These are phyloP conservation scores for Prunus yedoensis DNA, from an alignment of 331 rosid species.

Conservation along the genomic window DNA sequence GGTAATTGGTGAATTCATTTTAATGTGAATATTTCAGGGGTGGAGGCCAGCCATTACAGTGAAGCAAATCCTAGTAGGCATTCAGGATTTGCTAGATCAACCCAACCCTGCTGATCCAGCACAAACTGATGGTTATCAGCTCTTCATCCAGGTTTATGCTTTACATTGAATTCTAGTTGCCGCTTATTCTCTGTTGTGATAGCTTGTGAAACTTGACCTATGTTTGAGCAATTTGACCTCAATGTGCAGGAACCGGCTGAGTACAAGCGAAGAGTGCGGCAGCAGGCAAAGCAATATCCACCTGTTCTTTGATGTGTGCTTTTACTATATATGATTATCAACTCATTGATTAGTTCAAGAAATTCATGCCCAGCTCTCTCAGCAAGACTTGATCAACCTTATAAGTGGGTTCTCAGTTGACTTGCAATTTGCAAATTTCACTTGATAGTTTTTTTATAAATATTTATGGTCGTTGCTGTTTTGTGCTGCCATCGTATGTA, in stretches of 20 bases:
- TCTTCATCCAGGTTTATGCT: constrained; percentile 63
- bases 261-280: constrained; percentile 73
- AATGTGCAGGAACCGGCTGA: constrained; percentile 59
- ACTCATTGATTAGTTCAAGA: background rate
- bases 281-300: constrained; percentile 84
- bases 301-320: constrained; percentile 45
- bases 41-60: constrained; percentile 93
- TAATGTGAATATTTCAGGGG: constrained; percentile 37
- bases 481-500: background rate
- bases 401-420: background rate
- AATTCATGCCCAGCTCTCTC: background rate
- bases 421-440: background rate
- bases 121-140: constrained; percentile 83
- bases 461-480: background rate
- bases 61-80: constrained; percentile 74
- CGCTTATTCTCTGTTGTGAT: background rate
- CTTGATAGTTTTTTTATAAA: background rate
- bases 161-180: background rate
- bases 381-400: constrained; percentile 6
- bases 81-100: constrained; percentile 71
- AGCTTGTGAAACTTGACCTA: background rate
- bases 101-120: constrained; percentile 90
- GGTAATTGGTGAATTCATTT: background rate
- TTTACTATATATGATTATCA: background rate
- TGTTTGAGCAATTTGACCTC: constrained; percentile 6